A percentile compares a stretch with the other conserved stretches of the same genome.
These are phyloP conservation scores for Trametes punicea DNA, from an alignment of 768 basidiomycete genomes.

Conservation along the genomic window DNA sequence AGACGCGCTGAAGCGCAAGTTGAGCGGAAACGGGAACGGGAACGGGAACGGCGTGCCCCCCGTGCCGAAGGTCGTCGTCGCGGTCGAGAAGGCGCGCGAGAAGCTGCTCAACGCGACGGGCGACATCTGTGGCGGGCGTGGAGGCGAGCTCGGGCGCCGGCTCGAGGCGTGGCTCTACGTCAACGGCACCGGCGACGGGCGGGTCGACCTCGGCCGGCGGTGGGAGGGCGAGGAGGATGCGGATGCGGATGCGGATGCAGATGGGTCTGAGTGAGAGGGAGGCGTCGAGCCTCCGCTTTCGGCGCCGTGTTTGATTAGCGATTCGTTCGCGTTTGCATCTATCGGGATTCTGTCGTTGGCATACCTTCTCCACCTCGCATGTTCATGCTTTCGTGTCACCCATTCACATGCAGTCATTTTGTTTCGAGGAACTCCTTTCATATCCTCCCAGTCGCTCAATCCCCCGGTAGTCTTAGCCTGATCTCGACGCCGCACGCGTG, in stretches of 20 bases:
- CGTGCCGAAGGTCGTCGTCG: constrained; percentile 40
- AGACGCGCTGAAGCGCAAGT: constrained; percentile 8
- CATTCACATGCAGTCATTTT: background rate
- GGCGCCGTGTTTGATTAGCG: too few relatives aligned
- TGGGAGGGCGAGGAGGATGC: constrained; percentile 25
- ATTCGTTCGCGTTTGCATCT: background rate
- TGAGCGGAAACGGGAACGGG: constrained; percentile 30
- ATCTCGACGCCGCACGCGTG: too few relatives aligned
- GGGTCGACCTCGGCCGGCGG: constrained; percentile 24
- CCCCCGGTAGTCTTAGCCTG: too few relatives aligned
- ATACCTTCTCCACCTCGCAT: constrained; percentile 3
- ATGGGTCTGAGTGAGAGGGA: background rate
- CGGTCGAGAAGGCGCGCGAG: constrained; percentile 63
- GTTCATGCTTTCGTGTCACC: background rate
- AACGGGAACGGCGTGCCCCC: constrained; percentile 43
- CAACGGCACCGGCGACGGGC: constrained; percentile 28
- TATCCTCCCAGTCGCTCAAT: background rate
- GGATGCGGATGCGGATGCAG: background rate
- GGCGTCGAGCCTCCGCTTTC: too few relatives aligned
- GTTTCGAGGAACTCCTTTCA: background rate
- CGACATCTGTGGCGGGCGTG: constrained; percentile 75
- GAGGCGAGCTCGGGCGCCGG: constrained; percentile 71
- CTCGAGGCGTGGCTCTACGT: constrained; percentile 66
- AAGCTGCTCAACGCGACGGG: constrained; percentile 68
- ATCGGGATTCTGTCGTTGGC: background rate